Evolutionary conservation across 331 rosid species (phyloP), one percentile per base, ranked within the genome.

Genomic region (Quercus tomentella): DNA sequence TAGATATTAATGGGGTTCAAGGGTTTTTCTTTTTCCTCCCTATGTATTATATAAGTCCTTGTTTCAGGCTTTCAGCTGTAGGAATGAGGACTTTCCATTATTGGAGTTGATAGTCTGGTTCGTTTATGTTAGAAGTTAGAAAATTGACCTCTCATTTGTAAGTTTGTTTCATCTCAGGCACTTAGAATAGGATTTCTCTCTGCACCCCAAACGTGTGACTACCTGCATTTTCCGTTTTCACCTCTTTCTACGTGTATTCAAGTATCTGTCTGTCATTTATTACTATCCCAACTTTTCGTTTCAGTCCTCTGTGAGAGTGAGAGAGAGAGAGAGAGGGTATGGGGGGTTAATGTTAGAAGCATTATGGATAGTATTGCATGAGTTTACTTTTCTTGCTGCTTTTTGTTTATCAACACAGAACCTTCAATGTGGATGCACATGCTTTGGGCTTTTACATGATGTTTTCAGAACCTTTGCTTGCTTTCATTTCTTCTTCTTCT

Each of bases 211-310:
- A 72, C 76, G 78, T 73, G 83, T 57, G 52, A 8, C 54, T 65
- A 84, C 76, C 87, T 86, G 84, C 84, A 84, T 81, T 88, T 84
- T 78, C 83, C 62, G 81, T 76, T 76, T 80, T 41, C 23, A 45
- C 56, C 4, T 77, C 58, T 60, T 55, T 70, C 67, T 68, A 77
- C 81, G 82, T 79, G 82, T 79, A 26, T 21, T 21, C 23, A 22
- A 54, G 9, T 77, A 49, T 82, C 28, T 62, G 77, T 77, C 45
- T 55, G 61, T 49, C 79, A 72, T 67, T 84, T 68, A 49, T 10
- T 49, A 80, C 57, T 72, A 58, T 58, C 84, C 51, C 81, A 72
- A 52, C 82, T 57, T 76, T 77, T 76, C 72, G 79, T 90, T 80
- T 83, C 77, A 54, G 80, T 61, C 78, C 82, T 82, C 84, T 71